Evolutionary conservation across 441 rosid genomes (phyloP), one percentile per base, ranked within the genome.

Genomic region (Gossypium gossypioides): DNA sequence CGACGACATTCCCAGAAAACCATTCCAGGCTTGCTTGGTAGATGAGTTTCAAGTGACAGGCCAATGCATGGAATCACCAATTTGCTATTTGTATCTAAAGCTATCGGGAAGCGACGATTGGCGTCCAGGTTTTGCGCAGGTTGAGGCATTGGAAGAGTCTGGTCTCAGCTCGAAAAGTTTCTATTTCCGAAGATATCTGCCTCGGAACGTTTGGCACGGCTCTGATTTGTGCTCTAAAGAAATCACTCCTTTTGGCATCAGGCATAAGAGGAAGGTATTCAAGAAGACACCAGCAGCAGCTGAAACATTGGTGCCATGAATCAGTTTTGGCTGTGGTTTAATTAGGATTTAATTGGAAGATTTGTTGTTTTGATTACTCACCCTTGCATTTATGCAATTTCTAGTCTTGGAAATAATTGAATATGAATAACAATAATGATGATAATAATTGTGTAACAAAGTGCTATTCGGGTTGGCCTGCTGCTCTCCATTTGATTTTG

Each of bases 161-260:
- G 75, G 78, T 40, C 77, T 56, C 32, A 56, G 61, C 61, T 56
- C 61, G 2, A 10, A 5, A 22, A 21, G n/a, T 6, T 40, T 56
- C 29, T 56, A 21, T 56, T 56, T 80, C 27, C 85, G 66, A 56
- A 56, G 66, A 7, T 60, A 60, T 60, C 22, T 85, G 77, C 89
- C 89, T 1, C 57, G 84, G 24, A 67, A 74, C 44, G 86, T 80
- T 84, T 85, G 87, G 91, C 80, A 85, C 68, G 87, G 89, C 9
- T 74, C 59, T 4, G 89, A 87, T 69, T 29, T 65, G 29, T 87
- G 91, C 71, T 83, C 79, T 29, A 74, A 69, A 50, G 78, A 78
- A 51, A 81, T 81, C 7, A 85, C 84, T 59, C 83, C 86, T 37
- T 84, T 84, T 76, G 91, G 91, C 48, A 69, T 82, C 22, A 81